Evolutionary conservation across 202 grass and related monocot species (phyloP), one percentile per base, ranked within the genome.

Genomic region (Setaria italica): DNA sequence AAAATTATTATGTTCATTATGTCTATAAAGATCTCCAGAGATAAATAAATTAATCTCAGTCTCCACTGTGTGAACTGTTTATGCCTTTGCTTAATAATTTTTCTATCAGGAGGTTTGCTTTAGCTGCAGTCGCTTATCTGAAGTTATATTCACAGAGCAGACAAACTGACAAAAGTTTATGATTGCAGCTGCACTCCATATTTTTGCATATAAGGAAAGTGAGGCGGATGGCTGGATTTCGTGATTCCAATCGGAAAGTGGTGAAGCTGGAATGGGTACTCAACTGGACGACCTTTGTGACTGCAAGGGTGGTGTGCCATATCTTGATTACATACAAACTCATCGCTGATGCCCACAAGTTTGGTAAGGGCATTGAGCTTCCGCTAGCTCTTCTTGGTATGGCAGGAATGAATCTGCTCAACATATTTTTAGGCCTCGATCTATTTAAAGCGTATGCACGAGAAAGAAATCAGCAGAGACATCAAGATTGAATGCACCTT

Each of bases 341-440:
- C 51, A 88, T 99, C 35, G 42, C 85, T 20, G 92, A 99, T 87
- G 87, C 90, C 25, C 79, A 91, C 85, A 96, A 99, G 80, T 96
- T 96, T 87, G 88, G 43, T 33, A 85, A 72, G 80, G 97, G 90
- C 72, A 94, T 94, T 68, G 97, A 97, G 89, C 94, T 97, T 82
- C 90, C 97, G 1, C 71, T 99, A 30, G 92, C 97, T 86, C 80
- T 99, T 46, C 87, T 90, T 62, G 93, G 92, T 35, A 99, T 99
- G 96, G 88, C 87, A 39, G 96, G 91, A 67, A 99, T 96, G 96
- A 96, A 99, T 87, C 17, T 96, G 67, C 83, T 99, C 62, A 99
- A 99, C 58, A 58, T 99, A 81, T 90, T 86, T 87, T 79, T 99
- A 65, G 97, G 93, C 48, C 41, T 92, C 7, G 97, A 99, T 87